Base-by-base conservation (phyloP, 169 alveolate genomes). In the Plasmodium malariae region DNA sequence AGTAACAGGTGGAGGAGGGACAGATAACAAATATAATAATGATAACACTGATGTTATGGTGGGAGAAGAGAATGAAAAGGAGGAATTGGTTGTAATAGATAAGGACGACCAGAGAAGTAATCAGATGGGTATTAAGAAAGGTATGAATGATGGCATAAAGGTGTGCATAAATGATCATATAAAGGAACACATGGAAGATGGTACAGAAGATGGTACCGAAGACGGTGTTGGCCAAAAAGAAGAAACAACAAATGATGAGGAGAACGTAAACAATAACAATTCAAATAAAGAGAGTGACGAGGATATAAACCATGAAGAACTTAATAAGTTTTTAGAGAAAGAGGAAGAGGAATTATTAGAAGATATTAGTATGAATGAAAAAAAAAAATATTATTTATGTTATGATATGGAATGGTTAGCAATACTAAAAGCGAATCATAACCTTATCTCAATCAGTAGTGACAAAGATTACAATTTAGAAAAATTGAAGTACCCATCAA, bases 381-480 rank as follows among this genome's bases (percentile, higher is more conserved):
- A 63, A 26, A 59, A 74, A 49, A 21, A 62, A 34, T 40, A 21
- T 3, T 62, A 62, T 51, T 24, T 76, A 76, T 76, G 89, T 40
- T 76, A 76, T 34, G 89, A 76, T 51, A 14, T 43, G 36, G 89
- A 76, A 32, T 76, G 89, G 89, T 76, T 76, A 60, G 89, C 89
- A 26, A 76, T 76, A n/a, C 4, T 76, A 36, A 76, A 76, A 51
- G 89, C 89, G 21, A 76, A 76, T 34, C 89, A 76, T 19, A 65
- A 76, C 12, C 51, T 76, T 17, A 24, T 76, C 51, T 62, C 89
- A 5, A 49, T 32, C 17, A 51, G 43, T 34, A 24, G 73, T 51
- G 48, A 43, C 37, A 76, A 76, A 37, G 68, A 76, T 76, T 76
- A 76, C 54, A 76, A 76, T 76, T 62, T 76, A 55, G 89, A 76